Evolutionary conservation across 2,329 filamentous ascomycete species (phyloP).

Genomic region (Sordariomycetes sp.): DNA sequence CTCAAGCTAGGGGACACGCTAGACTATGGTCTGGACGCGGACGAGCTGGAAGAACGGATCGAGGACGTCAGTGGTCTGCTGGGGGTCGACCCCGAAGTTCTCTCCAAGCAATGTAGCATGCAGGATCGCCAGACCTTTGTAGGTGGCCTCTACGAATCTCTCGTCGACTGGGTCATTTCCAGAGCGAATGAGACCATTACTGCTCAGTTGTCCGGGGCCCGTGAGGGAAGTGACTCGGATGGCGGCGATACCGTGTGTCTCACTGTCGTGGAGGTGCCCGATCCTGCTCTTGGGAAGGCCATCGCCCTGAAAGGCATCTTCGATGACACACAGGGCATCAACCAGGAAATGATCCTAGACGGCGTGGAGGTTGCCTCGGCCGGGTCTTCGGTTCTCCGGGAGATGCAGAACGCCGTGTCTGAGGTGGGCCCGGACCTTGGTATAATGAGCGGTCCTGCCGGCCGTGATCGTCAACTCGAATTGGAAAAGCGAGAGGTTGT

Average conservation of each 20-base stretch:
- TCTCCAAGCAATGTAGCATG: constrained; percentile 67
- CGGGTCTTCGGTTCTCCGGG: constrained; percentile 71
- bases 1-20: constrained; percentile 86
- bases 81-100: constrained; percentile 73
- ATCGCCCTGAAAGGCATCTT: constrained; percentile 84
- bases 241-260: constrained; percentile 73
- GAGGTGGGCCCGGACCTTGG: constrained; percentile 70
- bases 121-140: constrained; percentile 75
- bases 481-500: constrained; percentile 72
- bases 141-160: constrained; percentile 77
- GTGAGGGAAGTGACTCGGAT: constrained; percentile 52
- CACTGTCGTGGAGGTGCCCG: constrained; percentile 76
- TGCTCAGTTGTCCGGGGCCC: constrained; percentile 55
- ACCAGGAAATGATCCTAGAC: constrained; percentile 93
- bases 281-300: constrained; percentile 70
- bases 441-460: constrained; percentile 52
- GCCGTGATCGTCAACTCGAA: constrained; percentile 62
- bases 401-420: constrained; percentile 73
- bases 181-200: constrained; percentile 82
- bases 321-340: constrained; percentile 85
- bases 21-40: constrained; percentile 72
- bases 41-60: constrained; percentile 72
- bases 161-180: constrained; percentile 87
- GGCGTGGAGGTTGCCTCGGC: constrained; percentile 64
- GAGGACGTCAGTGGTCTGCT: constrained; percentile 82